Percentiles rank a stretch among this genome's conserved stretches.
Evolutionary conservation across 345 rosid genomes (phyloP).

Genomic region (Brassica nigra): DNA sequence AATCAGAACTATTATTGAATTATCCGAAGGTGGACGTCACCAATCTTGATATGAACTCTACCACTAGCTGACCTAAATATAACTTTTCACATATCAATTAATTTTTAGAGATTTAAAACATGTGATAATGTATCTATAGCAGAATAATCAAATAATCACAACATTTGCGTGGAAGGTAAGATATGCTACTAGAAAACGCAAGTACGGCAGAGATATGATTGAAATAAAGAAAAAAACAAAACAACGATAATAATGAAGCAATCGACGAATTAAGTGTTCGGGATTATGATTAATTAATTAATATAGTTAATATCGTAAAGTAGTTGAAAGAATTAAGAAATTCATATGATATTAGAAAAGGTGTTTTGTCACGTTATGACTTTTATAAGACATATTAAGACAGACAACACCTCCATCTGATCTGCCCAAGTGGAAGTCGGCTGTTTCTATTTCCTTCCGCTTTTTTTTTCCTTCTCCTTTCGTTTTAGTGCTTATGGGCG

Average conservation of each 20-base stretch:
- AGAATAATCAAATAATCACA: conserved; percentile 26
- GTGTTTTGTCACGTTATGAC: conserved; percentile 35
- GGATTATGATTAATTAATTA: neutral
- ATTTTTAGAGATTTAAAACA: neutral
- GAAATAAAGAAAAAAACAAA: conserved; percentile 12
- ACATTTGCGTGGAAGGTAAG: conserved; percentile 11
- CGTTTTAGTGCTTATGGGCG: conserved; percentile 36
- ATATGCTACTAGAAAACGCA: conserved; percentile 37
- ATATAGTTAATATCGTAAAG: conserved; percentile 17
- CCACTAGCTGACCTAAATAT: conserved; percentile 29
- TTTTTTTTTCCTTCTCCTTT: neutral
- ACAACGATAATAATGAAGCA: conserved; percentile 34
- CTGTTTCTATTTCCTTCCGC: conserved; percentile 33
- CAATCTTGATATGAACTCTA: conserved; percentile 32
- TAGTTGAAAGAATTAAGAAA: conserved; percentile 28
- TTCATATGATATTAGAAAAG: conserved; percentile 21
- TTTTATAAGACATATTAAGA: conserved; percentile 39
- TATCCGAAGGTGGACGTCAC: conserved; percentile 31
- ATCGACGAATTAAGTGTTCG: conserved; percentile 40
- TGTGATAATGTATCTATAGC: neutral
- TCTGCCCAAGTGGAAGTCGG: conserved; percentile 41
- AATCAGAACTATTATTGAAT: conserved; percentile 10
- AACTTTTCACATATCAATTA: conserved; percentile 23
- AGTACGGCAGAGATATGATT: conserved; percentile 42
- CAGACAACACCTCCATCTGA: conserved; percentile 40